phyloP scores from a whole-genome alignment of 169 alveolate species.

The Besnoitia besnoiti region DNA sequence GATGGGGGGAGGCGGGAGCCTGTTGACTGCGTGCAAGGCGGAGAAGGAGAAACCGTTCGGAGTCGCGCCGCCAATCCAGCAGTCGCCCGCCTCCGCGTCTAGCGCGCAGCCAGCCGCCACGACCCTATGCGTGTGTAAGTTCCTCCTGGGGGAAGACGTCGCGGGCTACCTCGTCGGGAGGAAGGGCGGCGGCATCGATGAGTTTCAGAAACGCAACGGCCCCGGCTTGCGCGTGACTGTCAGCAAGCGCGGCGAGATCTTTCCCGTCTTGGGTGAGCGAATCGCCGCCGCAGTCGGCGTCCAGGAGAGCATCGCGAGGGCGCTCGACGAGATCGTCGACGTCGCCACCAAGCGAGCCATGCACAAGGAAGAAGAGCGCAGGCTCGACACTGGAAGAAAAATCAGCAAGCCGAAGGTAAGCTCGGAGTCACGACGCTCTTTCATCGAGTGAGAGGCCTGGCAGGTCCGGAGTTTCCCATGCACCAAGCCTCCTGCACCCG shows the following conservation, averaged over 20 bases:
- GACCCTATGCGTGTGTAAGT: slow-evolving; percentile 54
- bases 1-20: too few relatives aligned
- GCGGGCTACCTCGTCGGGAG: slow-evolving; percentile 66
- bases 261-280: slow-evolving; percentile 62
- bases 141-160: slow-evolving; percentile 67
- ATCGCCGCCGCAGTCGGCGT: slow-evolving; percentile 67
- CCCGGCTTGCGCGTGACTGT: slow-evolving; percentile 64
- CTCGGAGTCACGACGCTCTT: too few relatives aligned
- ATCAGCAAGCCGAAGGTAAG: slow-evolving; percentile 65
- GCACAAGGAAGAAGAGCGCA: slow-evolving; percentile 66
- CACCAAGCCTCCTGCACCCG: too few relatives aligned
- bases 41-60: background rate
- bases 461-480: too few relatives aligned
- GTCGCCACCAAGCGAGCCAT: slow-evolving; percentile 63
- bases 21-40: background rate
- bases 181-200: slow-evolving; percentile 68
- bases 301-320: slow-evolving; percentile 58
- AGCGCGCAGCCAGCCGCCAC: background rate
- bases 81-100: background rate
- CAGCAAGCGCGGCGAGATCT: slow-evolving; percentile 61
- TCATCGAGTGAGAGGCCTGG: too few relatives aligned
- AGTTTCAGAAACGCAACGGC: slow-evolving; percentile 64
- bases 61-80: background rate
- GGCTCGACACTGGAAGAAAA: slow-evolving; percentile 63
- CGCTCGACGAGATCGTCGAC: slow-evolving; percentile 45